Evolutionary conservation across 139 green algal species (phyloP).

Genomic region (Diplosphaera chodatii): DNA sequence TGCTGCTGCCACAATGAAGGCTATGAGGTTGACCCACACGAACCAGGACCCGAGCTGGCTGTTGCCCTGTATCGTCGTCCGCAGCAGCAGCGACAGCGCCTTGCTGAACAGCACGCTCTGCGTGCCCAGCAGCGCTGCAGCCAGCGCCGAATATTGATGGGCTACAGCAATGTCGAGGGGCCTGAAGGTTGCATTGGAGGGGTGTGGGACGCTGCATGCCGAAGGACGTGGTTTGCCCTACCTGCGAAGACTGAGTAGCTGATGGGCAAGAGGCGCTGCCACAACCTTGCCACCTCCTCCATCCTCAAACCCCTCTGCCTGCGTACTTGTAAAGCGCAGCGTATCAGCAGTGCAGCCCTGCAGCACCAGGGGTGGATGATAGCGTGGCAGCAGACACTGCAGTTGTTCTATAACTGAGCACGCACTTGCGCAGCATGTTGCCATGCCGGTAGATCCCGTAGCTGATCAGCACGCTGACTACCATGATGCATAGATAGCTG

Average conservation of each 20-base stretch:
- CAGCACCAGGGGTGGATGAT: too few relatives aligned
- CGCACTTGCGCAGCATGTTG: slow-evolving; percentile 16
- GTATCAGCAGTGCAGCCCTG: too few relatives aligned
- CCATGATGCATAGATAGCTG: slow-evolving; percentile 53
- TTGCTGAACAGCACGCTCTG: slow-evolving; percentile 84
- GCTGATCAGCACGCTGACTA: slow-evolving; percentile 23
- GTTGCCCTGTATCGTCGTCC: slow-evolving; percentile 56
- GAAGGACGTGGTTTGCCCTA: not conserved
- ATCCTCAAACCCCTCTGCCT: not conserved
- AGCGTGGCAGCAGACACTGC: too few relatives aligned
- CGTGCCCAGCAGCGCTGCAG: slow-evolving; percentile 57
- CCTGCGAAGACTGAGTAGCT: not conserved
- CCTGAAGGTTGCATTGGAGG: too few relatives aligned
- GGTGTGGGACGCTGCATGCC: too few relatives aligned
- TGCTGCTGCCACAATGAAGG: slow-evolving; percentile 57
- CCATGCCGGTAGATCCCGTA: slow-evolving; percentile 50
- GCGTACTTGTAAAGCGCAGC: too few relatives aligned
- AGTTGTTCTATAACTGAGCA: too few relatives aligned
- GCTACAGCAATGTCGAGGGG: too few relatives aligned
- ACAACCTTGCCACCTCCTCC: not conserved
- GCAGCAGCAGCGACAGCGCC: slow-evolving; percentile 70
- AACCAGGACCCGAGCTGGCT: slow-evolving; percentile 77
- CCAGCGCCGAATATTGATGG: too few relatives aligned
- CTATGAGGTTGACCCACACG: slow-evolving; percentile 60
- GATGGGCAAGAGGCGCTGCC: not conserved